Evolutionary conservation across 2,329 filamentous ascomycete genomes (phyloP).

Genomic region (Biscogniauxia mediterranea): DNA sequence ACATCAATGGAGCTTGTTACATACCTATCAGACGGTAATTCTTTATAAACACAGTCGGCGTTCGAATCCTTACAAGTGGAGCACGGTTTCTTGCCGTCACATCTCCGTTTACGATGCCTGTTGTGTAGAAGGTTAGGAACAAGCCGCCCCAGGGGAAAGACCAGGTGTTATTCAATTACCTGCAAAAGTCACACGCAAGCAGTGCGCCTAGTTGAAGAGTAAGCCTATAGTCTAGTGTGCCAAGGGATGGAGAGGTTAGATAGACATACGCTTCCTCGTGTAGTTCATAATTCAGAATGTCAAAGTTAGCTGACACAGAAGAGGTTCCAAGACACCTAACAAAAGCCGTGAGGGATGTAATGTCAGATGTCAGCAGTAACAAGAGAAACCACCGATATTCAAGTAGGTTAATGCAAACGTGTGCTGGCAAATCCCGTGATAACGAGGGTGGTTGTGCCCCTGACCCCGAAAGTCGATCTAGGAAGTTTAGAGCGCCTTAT

Average conservation of each 20-base stretch:
- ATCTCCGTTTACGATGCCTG: constrained; percentile 38
- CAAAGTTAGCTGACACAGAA: constrained; percentile 10
- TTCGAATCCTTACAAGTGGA: constrained; percentile 39
- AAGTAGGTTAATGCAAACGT: neutral
- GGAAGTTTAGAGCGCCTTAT: constrained; percentile 11
- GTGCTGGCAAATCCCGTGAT: neutral
- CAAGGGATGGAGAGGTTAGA: constrained; percentile 4
- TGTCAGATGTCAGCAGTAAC: neutral
- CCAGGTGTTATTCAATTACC: constrained; percentile 15
- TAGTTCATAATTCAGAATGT: constrained; percentile 33
- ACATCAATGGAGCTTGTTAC: neutral
- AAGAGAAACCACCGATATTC: neutral
- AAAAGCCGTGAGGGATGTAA: neutral
- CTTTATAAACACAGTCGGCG: constrained; percentile 40
- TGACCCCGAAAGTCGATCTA: neutral
- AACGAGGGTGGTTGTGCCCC: neutral
- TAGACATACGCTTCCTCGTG: constrained; percentile 35
- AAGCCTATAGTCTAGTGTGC: constrained; percentile 15
- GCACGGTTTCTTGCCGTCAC: constrained; percentile 39
- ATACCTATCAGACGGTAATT: constrained; percentile 36
- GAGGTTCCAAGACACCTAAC: neutral
- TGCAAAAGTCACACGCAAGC: constrained; percentile 41
- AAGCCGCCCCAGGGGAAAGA: constrained; percentile 1
- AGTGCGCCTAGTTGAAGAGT: constrained; percentile 33
- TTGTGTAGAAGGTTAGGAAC: constrained; percentile 14